Conservation (phyloP, 257 asterid species). For the Leptodermis oblonga region DNA sequence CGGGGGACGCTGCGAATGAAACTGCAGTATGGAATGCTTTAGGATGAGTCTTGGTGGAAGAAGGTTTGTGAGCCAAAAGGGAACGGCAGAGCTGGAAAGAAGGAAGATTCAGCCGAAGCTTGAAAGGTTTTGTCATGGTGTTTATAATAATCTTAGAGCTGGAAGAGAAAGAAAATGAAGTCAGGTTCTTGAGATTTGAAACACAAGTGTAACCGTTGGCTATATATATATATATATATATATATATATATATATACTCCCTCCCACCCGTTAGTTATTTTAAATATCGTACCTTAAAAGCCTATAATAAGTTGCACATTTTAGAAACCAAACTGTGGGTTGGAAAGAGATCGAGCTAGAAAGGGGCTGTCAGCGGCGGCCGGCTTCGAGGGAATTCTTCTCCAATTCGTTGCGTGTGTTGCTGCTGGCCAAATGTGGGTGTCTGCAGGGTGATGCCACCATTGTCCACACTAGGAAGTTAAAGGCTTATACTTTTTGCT, state of each 20-base stretch:
- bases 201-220: neutral
- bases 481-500: too few species aligned
- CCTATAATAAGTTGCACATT: too few species aligned
- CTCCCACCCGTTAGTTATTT: too few species aligned
- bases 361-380: slow-evolving; percentile 9
- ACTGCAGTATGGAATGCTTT: slow-evolving; percentile 34
- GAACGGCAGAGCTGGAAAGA: slow-evolving; percentile 37
- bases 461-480: neutral
- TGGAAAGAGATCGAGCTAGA: neutral
- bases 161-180: neutral
- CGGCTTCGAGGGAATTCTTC: slow-evolving; percentile 24
- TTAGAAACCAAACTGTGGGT: neutral
- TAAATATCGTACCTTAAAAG: too few species aligned
- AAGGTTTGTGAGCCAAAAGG: slow-evolving; percentile 20
- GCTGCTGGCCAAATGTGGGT: slow-evolving; percentile 5
- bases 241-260: neutral
- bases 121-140: slow-evolving; percentile 31
- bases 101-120: slow-evolving; percentile 24
- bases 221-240: neutral
- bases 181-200: neutral
- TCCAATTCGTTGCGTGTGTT: neutral
- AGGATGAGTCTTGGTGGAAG: slow-evolving; percentile 33
- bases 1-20: slow-evolving; percentile 37
- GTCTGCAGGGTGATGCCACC: too few species aligned
- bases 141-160: neutral